A percentile compares a stretch with the other conserved stretches of the same genome.
These are phyloP conservation scores for Puccinellia tenuiflora DNA, from an alignment of 176 grass and related monocot genomes.

Conservation along the genomic window DNA sequence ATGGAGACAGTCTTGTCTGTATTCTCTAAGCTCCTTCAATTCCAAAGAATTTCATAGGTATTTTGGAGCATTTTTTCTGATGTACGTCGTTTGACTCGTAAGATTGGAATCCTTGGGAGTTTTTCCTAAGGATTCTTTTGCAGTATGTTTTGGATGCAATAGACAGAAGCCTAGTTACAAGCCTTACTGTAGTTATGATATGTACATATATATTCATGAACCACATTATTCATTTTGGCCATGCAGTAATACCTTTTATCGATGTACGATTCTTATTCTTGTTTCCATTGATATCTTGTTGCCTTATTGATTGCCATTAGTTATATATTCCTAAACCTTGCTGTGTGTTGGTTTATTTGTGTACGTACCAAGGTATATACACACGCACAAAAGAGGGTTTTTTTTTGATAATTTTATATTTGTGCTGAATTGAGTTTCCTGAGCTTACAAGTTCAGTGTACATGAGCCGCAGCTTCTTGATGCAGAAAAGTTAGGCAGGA, in stretches of 20 bases:
- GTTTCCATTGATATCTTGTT: neutral
- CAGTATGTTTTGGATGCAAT: neutral
- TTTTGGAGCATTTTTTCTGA: neutral
- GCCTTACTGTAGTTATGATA: neutral
- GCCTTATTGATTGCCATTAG: neutral
- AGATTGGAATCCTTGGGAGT: neutral
- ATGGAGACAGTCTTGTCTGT: neutral
- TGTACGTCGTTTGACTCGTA: neutral
- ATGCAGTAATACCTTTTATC: neutral
- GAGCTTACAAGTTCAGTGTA: neutral
- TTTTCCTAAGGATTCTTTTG: neutral
- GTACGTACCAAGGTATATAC: neutral
- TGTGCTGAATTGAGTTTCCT: neutral
- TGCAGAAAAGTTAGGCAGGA: neutral
- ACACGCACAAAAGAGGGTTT: neutral
- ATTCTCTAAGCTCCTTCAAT: neutral
- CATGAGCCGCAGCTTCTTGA: neutral
- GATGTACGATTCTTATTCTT: neutral
- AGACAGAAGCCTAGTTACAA: neutral
- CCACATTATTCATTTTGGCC: conserved; percentile 9
- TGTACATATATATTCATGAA: neutral
- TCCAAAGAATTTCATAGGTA: neutral
- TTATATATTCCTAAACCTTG: neutral
- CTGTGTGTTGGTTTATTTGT: neutral
- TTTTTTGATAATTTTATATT: neutral